Base-by-base conservation (phyloP, 2,329 filamentous ascomycete genomes). In the Penicillium sp. region DNA sequence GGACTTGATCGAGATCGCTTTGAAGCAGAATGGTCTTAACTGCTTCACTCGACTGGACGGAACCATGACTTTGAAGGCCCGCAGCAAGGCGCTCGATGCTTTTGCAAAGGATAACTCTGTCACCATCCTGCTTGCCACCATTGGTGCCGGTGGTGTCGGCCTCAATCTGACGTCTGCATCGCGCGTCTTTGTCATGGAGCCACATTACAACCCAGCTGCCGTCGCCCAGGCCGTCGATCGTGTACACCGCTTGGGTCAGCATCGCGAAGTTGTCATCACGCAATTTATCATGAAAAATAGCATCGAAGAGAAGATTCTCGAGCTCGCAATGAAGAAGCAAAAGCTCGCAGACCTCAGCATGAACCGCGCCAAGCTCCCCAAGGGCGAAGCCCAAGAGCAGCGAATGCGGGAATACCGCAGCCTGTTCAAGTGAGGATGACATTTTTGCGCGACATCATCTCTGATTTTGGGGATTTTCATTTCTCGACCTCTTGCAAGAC, bases 131-230 rank as follows among this genome's bases (percentile, higher is more conserved):
- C 85, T 98, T 10, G 92, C 96, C 14, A 96, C 92, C 10, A 96
- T 97, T 76, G 92, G 89, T 71, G 94, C 94, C 0, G 95, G 94
- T 64, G 94, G 95, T 17, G 85, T 97, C 15, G 94, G 94, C 14
- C 86, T 98, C 41, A 98, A 98, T 72, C 81, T 98, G 56, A 97
- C 93, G 0, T 83, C 90, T 0, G 94, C 89, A 35, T 95, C 88
- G 72, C 90, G 86, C 57, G 94, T 96, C 14, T 98, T 95, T 74
- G 90, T 98, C 69, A 98, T 99, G 94, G 95, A 99, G 74, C 95
- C 95, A 5, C 93, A 97, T 72, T 99, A 94, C 80, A 99, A 99
- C 71, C 95, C 95, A 0, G 93, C 92, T 0, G 92, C 93, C 0
- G 94, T 99, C 75, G 91, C 92, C 5, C 95, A 99, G 77, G 95